These are phyloP conservation scores for Apiotrichum sp. DNA, from an alignment of 1,284 basidiomycete species.

Conservation along the genomic window DNA sequence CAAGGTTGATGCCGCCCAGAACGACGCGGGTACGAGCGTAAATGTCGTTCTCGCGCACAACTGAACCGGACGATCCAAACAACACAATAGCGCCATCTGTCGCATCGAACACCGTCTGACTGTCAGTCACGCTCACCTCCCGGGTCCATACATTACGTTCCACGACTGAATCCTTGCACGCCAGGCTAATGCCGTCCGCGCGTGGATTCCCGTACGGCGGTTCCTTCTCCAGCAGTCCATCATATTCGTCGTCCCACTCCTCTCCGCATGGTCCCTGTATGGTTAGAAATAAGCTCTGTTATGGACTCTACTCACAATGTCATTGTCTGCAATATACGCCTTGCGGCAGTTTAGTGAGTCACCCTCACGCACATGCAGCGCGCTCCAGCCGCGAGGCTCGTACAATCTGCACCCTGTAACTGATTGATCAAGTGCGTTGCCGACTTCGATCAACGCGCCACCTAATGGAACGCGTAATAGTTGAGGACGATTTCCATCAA, in stretches of 20 bases:
- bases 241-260: constrained; percentile 49
- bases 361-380: constrained; percentile 47
- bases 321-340: constrained; percentile 38
- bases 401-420: constrained; percentile 43
- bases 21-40: constrained; percentile 43
- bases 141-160: constrained; percentile 40
- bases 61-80: constrained; percentile 43
- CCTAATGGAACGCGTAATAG: constrained; percentile 41
- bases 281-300: not conserved
- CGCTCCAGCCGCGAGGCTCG: constrained; percentile 48
- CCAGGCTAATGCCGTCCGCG: constrained; percentile 47
- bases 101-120: constrained; percentile 44
- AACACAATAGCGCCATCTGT: constrained; percentile 48
- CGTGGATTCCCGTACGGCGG: constrained; percentile 43
- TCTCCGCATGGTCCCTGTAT: constrained; percentile 47
- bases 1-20: constrained; percentile 47
- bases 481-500: constrained; percentile 46
- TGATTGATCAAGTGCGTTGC: constrained; percentile 42
- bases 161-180: constrained; percentile 45
- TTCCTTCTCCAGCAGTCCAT: constrained; percentile 35
- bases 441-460: constrained; percentile 43
- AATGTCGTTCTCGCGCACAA: constrained; percentile 40
- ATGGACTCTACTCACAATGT: constrained; percentile 34
- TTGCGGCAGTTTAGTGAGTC: constrained; percentile 41
- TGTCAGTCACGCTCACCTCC: too few relatives aligned